Evolutionary conservation across 1,284 basidiomycete species (phyloP), one percentile per base, ranked within the genome.

Genomic region (Heliocybe sulcata): DNA sequence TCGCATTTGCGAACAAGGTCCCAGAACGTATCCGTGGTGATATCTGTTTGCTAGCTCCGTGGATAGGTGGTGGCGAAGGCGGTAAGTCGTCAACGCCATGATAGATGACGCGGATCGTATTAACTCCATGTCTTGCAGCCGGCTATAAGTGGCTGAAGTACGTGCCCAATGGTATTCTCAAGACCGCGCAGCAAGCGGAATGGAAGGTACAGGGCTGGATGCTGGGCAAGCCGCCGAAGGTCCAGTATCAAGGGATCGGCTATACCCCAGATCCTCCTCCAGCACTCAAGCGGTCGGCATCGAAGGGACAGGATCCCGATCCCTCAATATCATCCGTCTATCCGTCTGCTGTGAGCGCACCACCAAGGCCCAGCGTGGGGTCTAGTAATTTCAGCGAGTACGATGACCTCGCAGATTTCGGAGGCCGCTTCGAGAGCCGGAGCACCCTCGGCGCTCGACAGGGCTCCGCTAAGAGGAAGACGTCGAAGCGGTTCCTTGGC

Each of bases 141-240:
- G 88, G 90, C 19, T 98, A 97, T 73, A 94, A 91, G 66, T 98
- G 94, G 94, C 77, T 99, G 56, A 96, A 94, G 67, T 98, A 95
- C 67, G 88, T 99, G 1, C 96, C 96, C 0, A 94, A 92, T 58
- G 87, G 90, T 20, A 82, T 99, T 45, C 79, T 99, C 63, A 94
- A 91, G 74, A 95, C 94, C 0, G 96, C 95, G 0, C 94, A 97
- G 65, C 92, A 93, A 2, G 96, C 96, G 0, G 96, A 99, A 64
- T 98, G 94, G 94, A 92, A 89, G 68, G 77, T 98, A 52, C 93
- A 97, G 66, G 89, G 91, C 0, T 98, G 94, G 92, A 92, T 92
- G 82, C 80, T 98, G 23, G 94, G 94, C 58, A 98, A 97, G 64
- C 92, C 92, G 9, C 94, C 94, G 16, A 85, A 84, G 3, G 75